Percentiles rank a stretch among this genome's conserved stretches.
Evolutionary conservation across 208 protist genomes (phyloP).

Genomic region (Acanthamoeba lenticulata): DNA sequence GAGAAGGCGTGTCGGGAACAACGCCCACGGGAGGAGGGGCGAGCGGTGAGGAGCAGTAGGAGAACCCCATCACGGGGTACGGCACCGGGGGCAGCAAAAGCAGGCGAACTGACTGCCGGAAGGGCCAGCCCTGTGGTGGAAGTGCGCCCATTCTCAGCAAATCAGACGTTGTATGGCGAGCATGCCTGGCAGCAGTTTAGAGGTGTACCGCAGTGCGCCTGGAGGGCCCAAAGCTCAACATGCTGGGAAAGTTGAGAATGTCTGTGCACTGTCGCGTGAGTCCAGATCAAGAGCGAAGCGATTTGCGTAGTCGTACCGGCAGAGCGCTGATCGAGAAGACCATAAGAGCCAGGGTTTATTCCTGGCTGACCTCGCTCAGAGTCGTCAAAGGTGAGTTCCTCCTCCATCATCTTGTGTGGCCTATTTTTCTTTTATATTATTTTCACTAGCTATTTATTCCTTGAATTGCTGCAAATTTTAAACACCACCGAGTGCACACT

Average conservation of each 20-base stretch:
- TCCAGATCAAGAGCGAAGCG: too few species aligned
- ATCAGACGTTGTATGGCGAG: too few species aligned
- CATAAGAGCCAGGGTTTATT: background rate
- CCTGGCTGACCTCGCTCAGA: background rate
- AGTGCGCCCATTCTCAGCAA: too few species aligned
- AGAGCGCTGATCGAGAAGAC: background rate
- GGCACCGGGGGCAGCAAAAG: background rate
- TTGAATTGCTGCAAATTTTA: too few species aligned
- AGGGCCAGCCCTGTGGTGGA: background rate
- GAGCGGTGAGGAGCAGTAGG: background rate
- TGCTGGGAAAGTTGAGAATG: background rate
- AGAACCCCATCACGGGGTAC: background rate
- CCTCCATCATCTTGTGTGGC: background rate
- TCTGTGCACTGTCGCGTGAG: too few species aligned
- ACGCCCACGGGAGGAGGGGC: background rate
- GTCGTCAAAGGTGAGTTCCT: background rate
- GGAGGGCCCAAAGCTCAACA: background rate
- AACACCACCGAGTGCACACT: too few species aligned
- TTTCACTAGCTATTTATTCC: too few species aligned
- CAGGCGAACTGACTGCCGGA: background rate
- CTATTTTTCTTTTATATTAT: too few species aligned
- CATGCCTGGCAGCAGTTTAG: background rate
- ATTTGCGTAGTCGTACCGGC: too few species aligned
- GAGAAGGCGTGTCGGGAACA: background rate
- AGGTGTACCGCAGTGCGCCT: background rate